Evolutionary conservation across 176 grass and related monocot genomes (phyloP).

Genomic region (Hordeum vulgare): DNA sequence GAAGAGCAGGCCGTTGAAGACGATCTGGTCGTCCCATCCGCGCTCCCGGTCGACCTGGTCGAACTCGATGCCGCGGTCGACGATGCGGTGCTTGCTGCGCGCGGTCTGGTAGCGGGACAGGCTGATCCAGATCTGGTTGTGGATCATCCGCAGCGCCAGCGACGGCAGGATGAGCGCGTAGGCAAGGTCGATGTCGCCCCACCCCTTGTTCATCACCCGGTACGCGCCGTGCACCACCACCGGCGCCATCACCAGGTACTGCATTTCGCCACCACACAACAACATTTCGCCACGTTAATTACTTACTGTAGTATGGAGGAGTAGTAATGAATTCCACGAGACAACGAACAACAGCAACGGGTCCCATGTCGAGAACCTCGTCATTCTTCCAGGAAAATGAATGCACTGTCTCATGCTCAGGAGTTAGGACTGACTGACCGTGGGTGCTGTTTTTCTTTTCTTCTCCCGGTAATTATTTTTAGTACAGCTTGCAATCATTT

Average conservation of each 20-base stretch:
- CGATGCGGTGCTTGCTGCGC: constrained; percentile 70
- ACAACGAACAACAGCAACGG: neutral
- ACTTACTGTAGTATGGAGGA: too few species aligned
- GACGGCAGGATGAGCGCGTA: constrained; percentile 49
- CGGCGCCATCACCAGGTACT: constrained; percentile 77
- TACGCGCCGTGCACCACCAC: constrained; percentile 35
- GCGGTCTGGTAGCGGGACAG: constrained; percentile 75
- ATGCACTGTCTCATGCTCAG: neutral
- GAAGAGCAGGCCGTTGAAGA: constrained; percentile 69
- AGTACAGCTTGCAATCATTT: neutral
- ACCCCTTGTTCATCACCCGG: constrained; percentile 24
- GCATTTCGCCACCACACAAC: neutral
- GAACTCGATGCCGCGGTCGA: constrained; percentile 80
- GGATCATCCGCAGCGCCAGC: constrained; percentile 51
- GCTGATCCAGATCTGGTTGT: constrained; percentile 93
- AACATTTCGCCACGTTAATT: neutral
- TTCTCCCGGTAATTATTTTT: neutral
- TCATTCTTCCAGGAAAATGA: neutral
- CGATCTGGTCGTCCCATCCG: constrained; percentile 93
- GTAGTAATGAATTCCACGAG: too few species aligned
- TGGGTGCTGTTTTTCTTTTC: neutral
- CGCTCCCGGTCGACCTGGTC: constrained; percentile 86
- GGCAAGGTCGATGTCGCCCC: constrained; percentile 35
- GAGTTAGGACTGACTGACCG: neutral
- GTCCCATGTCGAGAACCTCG: neutral